Evolutionary conservation across 2,329 filamentous ascomycete genomes (phyloP).

Genomic region (Talaromyces amestolkiae): DNA sequence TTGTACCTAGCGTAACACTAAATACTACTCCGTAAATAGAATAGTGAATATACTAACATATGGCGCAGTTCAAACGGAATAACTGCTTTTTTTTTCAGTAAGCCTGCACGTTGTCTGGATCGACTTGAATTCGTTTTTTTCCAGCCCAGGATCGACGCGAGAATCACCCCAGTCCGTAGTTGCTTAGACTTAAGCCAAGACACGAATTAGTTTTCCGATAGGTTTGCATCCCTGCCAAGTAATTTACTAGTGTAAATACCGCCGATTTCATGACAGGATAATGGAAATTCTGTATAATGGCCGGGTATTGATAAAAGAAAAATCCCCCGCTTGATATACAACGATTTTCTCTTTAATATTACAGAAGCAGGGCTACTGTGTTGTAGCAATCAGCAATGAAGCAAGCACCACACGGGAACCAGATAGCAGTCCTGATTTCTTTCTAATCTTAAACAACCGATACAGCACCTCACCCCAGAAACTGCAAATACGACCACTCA

Average conservation of each 20-base stretch:
- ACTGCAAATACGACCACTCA: constrained; percentile 10
- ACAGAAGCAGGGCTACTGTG: neutral
- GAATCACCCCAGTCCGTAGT: neutral
- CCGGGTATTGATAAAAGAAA: constrained; percentile 13
- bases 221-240: constrained; percentile 7
- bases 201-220: constrained; percentile 9
- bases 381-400: constrained; percentile 7
- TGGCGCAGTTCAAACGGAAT: neutral
- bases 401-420: neutral
- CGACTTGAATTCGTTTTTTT: neutral
- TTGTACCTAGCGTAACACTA: neutral
- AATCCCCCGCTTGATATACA: constrained; percentile 2
- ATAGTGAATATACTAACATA: constrained; percentile 1
- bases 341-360: constrained; percentile 6
- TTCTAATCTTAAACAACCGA: neutral
- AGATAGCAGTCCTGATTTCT: constrained; percentile 5
- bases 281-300: constrained; percentile 11
- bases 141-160: neutral
- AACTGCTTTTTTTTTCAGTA: constrained; percentile 4
- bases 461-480: neutral
- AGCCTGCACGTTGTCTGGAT: constrained; percentile 4
- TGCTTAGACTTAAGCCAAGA: neutral
- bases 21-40: too few species aligned
- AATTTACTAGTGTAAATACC: constrained; percentile 13
- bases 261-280: constrained; percentile 10